Conservation (phyloP, 75 land plant genomes). For the Cupressus sempervirens region DNA sequence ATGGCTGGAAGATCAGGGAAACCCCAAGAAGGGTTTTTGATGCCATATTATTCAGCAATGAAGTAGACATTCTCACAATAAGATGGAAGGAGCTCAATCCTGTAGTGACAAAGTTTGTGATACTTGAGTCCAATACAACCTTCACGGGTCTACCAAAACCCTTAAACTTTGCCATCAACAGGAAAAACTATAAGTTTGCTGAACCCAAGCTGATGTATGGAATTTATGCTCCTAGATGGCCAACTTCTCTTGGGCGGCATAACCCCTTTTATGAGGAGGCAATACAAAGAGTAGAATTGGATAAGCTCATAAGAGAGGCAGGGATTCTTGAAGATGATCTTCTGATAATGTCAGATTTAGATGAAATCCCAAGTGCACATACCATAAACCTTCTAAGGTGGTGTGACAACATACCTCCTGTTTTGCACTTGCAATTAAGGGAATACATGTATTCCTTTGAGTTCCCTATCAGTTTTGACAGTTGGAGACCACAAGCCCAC, state of each 20-base stretch:
- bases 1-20: constrained; percentile 68
- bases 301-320: constrained; percentile 52
- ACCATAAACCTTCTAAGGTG: constrained; percentile 55
- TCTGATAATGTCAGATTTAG: constrained; percentile 78
- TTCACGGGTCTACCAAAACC: constrained; percentile 78
- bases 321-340: constrained; percentile 72
- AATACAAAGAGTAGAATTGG: constrained; percentile 63
- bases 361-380: constrained; percentile 65
- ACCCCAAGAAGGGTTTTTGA: constrained; percentile 75
- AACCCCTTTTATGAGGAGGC: constrained; percentile 75
- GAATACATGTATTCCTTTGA: constrained; percentile 84
- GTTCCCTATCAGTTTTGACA: constrained; percentile 61
- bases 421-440: constrained; percentile 61
- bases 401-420: constrained; percentile 69
- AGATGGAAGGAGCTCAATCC: constrained; percentile 78
- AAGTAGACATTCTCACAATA: constrained; percentile 64
- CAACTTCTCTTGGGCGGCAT: constrained; percentile 34
- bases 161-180: constrained; percentile 41
- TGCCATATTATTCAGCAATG: constrained; percentile 82
- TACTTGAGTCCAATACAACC: constrained; percentile 83
- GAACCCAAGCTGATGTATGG: constrained; percentile 63
- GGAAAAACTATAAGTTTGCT: constrained; percentile 52
- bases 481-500: constrained; percentile 69
- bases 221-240: constrained; percentile 40
- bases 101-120: constrained; percentile 68